Conservation (phyloP, 805 yeast species). For the Metschnikowia orientalis region DNA sequence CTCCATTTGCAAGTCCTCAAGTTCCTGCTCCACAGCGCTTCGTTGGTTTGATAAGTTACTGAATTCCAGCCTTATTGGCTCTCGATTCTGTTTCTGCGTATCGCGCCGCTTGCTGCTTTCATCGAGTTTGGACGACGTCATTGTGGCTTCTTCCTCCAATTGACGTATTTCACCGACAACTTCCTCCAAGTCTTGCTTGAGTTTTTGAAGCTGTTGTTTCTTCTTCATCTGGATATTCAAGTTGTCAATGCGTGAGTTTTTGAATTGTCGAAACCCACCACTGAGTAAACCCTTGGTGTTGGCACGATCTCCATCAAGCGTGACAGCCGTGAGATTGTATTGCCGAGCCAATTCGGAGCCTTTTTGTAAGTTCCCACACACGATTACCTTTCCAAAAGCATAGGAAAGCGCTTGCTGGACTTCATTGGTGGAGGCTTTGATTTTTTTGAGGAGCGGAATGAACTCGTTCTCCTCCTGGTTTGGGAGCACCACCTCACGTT, state of each 20-base stretch:
- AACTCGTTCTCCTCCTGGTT: constrained; percentile 51
- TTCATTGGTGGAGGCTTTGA: constrained; percentile 51
- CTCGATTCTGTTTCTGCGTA: constrained; percentile 35
- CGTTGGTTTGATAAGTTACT: constrained; percentile 41
- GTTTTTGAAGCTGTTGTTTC: constrained; percentile 34
- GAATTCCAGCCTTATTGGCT: constrained; percentile 40
- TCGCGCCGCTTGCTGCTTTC: constrained; percentile 40
- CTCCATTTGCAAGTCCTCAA: constrained; percentile 28
- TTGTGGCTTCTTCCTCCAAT: constrained; percentile 51
- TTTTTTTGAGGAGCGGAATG: constrained; percentile 73
- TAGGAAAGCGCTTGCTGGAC: constrained; percentile 68
- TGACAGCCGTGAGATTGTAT: constrained; percentile 67
- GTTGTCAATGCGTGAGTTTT: constrained; percentile 64
- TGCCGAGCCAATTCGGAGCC: constrained; percentile 65
- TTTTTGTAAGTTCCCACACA: constrained; percentile 61
- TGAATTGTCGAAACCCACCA: constrained; percentile 81
- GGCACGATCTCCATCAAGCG: constrained; percentile 88
- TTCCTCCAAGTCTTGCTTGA: constrained; percentile 34
- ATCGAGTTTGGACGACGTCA: constrained; percentile 42
- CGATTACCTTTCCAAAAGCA: constrained; percentile 77
- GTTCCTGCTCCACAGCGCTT: constrained; percentile 42
- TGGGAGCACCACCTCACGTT: constrained; percentile 50
- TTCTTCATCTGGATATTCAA: constrained; percentile 54
- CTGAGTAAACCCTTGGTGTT: constrained; percentile 79
- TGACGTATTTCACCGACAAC: constrained; percentile 35